A percentile compares a stretch with the other conserved stretches of the same genome.
These are phyloP conservation scores for Naumovozyma castellii DNA, from an alignment of 805 yeast species.

Conservation along the genomic window DNA sequence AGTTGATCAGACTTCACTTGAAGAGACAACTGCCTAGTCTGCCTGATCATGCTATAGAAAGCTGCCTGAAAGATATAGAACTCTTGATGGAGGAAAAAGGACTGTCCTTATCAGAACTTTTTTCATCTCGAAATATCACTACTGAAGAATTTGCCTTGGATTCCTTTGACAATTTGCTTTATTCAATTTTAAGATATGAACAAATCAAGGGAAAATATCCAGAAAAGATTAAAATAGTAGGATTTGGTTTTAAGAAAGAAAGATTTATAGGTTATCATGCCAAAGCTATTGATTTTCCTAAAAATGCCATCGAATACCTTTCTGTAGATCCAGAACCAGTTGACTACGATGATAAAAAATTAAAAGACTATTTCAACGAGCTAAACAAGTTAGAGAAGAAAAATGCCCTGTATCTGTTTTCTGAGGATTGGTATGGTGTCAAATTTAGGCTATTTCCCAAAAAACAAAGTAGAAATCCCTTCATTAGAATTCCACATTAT, in stretches of 20 bases:
- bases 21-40: not conserved
- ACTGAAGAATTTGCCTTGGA: conserved; percentile 71
- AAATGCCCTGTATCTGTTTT: conserved; percentile 47
- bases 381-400: conserved; percentile 40
- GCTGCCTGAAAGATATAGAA: conserved; percentile 2
- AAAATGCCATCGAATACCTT: conserved; percentile 35
- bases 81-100: conserved; percentile 3
- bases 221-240: conserved; percentile 43
- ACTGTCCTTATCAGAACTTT: conserved; percentile 10
- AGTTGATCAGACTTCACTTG: conserved; percentile 19
- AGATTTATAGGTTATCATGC: conserved; percentile 52
- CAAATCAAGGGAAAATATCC: conserved; percentile 45
- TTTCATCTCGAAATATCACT: conserved; percentile 23
- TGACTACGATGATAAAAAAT: conserved; percentile 17
- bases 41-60: conserved; percentile 7
- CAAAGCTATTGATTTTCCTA: conserved; percentile 38
- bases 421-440: conserved; percentile 50
- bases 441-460: conserved; percentile 37
- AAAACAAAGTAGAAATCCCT: conserved; percentile 50
- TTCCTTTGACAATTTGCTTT: conserved; percentile 67
- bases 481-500: conserved; percentile 35
- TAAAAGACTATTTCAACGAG: conserved; percentile 36
- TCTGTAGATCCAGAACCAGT: conserved; percentile 50
- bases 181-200: conserved; percentile 45
- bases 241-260: conserved; percentile 62